These are phyloP conservation scores for Hamigera avellanea DNA, from an alignment of 495 filamentous ascomycete genomes.

Conservation along the genomic window DNA sequence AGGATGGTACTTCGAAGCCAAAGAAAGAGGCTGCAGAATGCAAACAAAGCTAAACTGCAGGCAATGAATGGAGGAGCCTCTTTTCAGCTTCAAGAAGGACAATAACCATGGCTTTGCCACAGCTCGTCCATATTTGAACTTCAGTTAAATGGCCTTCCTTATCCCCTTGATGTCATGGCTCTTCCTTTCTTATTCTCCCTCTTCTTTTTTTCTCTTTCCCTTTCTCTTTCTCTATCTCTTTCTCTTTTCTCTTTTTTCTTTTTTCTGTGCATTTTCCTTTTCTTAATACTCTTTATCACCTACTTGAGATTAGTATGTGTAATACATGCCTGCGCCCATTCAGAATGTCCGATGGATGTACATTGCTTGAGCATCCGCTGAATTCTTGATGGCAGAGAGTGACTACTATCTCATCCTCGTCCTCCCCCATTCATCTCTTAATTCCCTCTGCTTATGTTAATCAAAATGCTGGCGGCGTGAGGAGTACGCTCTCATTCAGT, in stretches of 20 bases:
- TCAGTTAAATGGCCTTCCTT: no score
- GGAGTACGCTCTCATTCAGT: constrained; percentile 13
- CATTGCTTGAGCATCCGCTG: no score
- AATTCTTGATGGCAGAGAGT: no score
- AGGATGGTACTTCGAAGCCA: constrained; percentile 94
- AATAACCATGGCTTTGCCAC: no score
- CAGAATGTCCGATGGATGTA: constrained; percentile 1
- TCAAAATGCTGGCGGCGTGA: constrained; percentile 11
- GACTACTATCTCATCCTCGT: background rate
- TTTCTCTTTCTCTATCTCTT: constrained; percentile 13
- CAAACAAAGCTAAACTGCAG: constrained; percentile 80
- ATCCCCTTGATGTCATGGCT: no score
- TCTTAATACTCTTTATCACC: constrained; percentile 8
- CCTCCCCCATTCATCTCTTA: constrained; percentile 2
- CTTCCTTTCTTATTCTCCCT: no score
- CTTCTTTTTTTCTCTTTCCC: constrained; percentile 12
- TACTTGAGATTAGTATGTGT: constrained; percentile 19
- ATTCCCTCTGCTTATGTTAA: background rate
- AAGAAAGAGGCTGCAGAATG: constrained; percentile 99
- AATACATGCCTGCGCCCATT: constrained; percentile 5
- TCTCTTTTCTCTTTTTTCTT: constrained; percentile 15
- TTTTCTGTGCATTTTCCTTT: constrained; percentile 16
- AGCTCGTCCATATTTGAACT: no score
- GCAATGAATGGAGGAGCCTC: no score
- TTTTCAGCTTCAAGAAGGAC: no score